These are phyloP conservation scores for Zea luxurians DNA, from an alignment of 176 grass and related monocot species.

Conservation along the genomic window DNA sequence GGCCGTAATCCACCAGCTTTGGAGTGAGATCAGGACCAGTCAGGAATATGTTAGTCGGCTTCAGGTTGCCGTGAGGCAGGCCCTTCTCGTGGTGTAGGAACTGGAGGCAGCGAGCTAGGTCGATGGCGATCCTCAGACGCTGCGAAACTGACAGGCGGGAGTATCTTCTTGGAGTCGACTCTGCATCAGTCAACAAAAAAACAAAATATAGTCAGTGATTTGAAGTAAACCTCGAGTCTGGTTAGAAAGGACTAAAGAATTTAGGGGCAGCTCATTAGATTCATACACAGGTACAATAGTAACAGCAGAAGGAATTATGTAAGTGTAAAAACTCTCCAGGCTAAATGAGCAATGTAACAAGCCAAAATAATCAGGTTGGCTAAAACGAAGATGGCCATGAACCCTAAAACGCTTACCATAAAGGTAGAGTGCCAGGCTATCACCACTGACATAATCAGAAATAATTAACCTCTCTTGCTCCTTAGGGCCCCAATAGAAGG, in stretches of 20 bases:
- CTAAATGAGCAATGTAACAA: background rate
- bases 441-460: conserved; percentile 74
- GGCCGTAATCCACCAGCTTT: conserved; percentile 73
- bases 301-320: background rate
- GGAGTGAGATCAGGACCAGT: conserved; percentile 86
- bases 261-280: background rate
- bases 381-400: conserved; percentile 35
- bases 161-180: conserved; percentile 96
- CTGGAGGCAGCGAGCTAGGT: conserved; percentile 70
- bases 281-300: background rate
- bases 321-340: background rate
- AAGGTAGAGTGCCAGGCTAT: conserved; percentile 80
- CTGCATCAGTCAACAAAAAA: conserved; percentile 36
- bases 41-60: conserved; percentile 93
- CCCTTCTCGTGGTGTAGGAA: conserved; percentile 85
- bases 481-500: conserved; percentile 89
- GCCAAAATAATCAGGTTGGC: background rate
- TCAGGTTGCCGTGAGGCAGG: conserved; percentile 83
- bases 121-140: conserved; percentile 73
- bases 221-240: conserved; percentile 7
- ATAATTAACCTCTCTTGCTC: conserved; percentile 96
- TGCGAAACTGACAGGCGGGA: conserved; percentile 77
- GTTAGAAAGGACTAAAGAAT: background rate
- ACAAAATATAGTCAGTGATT: conserved; percentile 5
- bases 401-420: conserved; percentile 67